A percentile compares a stretch with the other conserved stretches of the same genome.
Conservation (phyloP, 2,329 filamentous ascomycete species). For the Escovopsis weberi region DNA sequence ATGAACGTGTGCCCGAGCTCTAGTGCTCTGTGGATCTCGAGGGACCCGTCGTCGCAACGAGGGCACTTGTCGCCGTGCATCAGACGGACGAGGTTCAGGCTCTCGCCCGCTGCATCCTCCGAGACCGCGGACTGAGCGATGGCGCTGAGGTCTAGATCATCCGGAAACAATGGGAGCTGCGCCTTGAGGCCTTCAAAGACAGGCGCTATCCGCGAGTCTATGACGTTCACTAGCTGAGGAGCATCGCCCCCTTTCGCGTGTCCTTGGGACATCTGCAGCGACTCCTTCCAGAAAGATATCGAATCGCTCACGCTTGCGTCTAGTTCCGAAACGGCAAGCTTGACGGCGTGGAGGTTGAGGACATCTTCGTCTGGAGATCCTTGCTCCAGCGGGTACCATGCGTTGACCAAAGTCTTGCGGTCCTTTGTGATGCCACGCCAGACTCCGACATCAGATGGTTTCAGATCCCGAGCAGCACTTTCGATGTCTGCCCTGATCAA, state of each 20-base stretch:
- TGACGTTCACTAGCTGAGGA: constrained; percentile 17
- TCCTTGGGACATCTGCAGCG: constrained; percentile 10
- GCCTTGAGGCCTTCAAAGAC: constrained; percentile 12
- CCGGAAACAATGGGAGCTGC: constrained; percentile 13
- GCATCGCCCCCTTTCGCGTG: constrained; percentile 1
- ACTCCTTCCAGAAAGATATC: constrained; percentile 34
- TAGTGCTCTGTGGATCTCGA: constrained; percentile 58
- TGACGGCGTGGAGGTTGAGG: constrained; percentile 46
- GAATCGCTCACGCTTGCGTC: constrained; percentile 56
- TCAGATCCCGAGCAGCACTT: neutral
- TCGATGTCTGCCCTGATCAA: neutral
- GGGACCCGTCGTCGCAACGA: constrained; percentile 45
- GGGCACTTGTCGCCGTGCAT: constrained; percentile 58
- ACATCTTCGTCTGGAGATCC: constrained; percentile 14
- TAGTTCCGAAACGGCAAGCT: constrained; percentile 48
- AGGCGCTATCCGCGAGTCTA: constrained; percentile 18
- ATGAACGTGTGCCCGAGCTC: constrained; percentile 94
- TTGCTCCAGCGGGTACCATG: constrained; percentile 42
- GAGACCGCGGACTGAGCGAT: constrained; percentile 9
- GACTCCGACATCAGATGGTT: constrained; percentile 17
- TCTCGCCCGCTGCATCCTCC: constrained; percentile 21
- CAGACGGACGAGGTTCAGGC: constrained; percentile 49
- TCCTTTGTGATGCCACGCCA: constrained; percentile 57
- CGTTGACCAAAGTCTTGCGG: constrained; percentile 51
- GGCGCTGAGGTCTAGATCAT: constrained; percentile 3